Percentiles rank a stretch among this genome's conserved stretches.
Evolutionary conservation across 139 green algal species (phyloP).

Genomic region (Yamagishiella unicocca): DNA sequence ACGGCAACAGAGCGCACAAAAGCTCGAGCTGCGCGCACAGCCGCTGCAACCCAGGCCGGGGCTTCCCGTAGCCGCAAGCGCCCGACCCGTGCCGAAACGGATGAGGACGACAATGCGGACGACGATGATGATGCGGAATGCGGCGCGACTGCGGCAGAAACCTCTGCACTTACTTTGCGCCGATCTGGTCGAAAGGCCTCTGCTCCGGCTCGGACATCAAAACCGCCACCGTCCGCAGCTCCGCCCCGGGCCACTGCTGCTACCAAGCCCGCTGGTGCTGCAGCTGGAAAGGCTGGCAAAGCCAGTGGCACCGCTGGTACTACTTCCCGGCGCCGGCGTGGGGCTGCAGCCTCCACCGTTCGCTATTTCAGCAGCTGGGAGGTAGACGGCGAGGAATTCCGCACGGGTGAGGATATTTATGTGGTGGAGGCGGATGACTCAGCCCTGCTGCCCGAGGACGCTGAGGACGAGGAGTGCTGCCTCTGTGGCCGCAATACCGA

Average conservation of each 20-base stretch:
- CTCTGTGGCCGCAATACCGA: slow-evolving; percentile 12
- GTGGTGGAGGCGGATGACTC: slow-evolving; percentile 22
- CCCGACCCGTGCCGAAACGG: not conserved
- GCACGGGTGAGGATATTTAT: slow-evolving; percentile 44
- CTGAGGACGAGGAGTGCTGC: slow-evolving; percentile 37
- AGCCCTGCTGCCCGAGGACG: slow-evolving; percentile 5
- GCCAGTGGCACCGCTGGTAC: not conserved
- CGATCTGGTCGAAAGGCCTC: not conserved
- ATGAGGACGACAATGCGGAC: not conserved
- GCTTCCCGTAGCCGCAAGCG: slow-evolving; percentile 11
- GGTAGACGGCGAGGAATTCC: not conserved
- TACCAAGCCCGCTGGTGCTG: not conserved
- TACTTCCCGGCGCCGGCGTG: not conserved
- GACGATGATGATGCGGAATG: not conserved
- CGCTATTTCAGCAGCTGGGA: slow-evolving; percentile 12
- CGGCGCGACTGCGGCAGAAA: not conserved
- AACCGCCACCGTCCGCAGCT: not conserved
- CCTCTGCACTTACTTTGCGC: not conserved
- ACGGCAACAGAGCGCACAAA: slow-evolving; percentile 15
- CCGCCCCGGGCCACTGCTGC: not conserved
- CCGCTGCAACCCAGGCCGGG: not conserved
- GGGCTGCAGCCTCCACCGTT: not conserved
- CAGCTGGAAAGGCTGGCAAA: not conserved
- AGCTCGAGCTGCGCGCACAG: not conserved
- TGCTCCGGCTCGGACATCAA: not conserved